Conservation (phyloP, 768 basidiomycete species). For the Suillus bovinus region DNA sequence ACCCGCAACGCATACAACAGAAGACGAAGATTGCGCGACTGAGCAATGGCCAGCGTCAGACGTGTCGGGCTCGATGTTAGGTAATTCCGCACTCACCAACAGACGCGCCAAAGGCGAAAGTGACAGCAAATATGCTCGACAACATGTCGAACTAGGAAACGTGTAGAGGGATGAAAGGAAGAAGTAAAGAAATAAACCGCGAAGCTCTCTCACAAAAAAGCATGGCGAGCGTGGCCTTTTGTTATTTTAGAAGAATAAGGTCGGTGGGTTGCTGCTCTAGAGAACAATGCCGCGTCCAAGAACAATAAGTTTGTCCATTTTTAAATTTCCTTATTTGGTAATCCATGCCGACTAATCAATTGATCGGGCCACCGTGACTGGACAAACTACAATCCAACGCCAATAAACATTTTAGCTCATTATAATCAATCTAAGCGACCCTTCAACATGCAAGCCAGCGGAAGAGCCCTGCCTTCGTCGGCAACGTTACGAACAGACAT, state of each 20-base stretch:
- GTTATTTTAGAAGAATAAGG: constrained; percentile 30
- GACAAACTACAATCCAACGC: too few relatives aligned
- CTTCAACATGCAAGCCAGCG: too few relatives aligned
- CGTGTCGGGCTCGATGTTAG: not conserved
- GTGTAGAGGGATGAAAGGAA: constrained; percentile 23
- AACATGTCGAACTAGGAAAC: constrained; percentile 37
- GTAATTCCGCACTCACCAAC: constrained; percentile 33
- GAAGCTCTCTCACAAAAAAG: constrained; percentile 18
- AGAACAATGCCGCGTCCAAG: constrained; percentile 23
- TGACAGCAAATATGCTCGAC: constrained; percentile 38
- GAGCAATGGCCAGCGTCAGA: constrained; percentile 4
- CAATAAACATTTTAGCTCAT: too few relatives aligned
- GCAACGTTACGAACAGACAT: too few relatives aligned
- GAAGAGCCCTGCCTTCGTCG: too few relatives aligned
- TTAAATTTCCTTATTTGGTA: constrained; percentile 12
- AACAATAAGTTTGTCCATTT: constrained; percentile 27
- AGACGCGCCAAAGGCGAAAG: constrained; percentile 39
- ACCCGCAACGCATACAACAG: constrained; percentile 82
- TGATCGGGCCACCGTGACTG: too few relatives aligned
- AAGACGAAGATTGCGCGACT: constrained; percentile 59
- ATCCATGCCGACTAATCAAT: not conserved
- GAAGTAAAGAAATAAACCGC: constrained; percentile 23
- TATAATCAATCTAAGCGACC: too few relatives aligned
- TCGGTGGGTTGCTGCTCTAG: constrained; percentile 20
- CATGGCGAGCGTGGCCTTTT: constrained; percentile 26